Base-by-base conservation (phyloP, 305 asterid species). In the Withania somnifera region DNA sequence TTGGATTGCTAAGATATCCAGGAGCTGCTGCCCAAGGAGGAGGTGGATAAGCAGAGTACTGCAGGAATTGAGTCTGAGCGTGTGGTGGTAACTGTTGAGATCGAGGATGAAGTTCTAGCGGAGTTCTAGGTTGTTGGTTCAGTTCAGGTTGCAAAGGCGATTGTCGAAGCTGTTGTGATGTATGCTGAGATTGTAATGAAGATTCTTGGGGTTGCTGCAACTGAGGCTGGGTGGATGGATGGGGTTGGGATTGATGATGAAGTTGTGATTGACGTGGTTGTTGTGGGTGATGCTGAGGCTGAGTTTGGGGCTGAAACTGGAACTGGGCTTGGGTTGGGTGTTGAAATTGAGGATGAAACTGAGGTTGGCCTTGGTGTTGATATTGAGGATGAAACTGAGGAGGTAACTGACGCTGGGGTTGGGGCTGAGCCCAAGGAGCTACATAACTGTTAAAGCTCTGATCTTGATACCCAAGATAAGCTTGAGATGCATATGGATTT, bases 21-120 rank as follows among this genome's bases (percentile, higher is more conserved):
- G 98, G 99, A 34, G 98, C 92, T 56, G 95, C 87, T 6, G 97
- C 98, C 99, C 98, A 94, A 17, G 99, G 99, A 38, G 99, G 98
- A 51, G 99, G 98, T 5, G 96, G 97, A 87, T 95, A 97, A 40
- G 87, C 78, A 8, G 89, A 42, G 84, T 84, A 79, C 64, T 86
- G 90, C 2, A 80, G 80, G 42, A 22, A 45, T 50, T 87, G 90
- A 30, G 81, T 82, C n/a, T 82, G 87, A 79, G 82, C 38, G 40
- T 28, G 83, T 14, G 28, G 87, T 20, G 64, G 82, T 54, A 81
- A 64, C 77, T 82, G 89, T 81, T 85, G 82, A 42, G 86, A 82
- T 50, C 86, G 91, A 32, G 71, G 34, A 1, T 81, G 87, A 64
- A 45, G 7, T 71, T 82, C 83, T 22, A 80, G 77, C 42, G 64